Base-by-base conservation (phyloP, 1,139 yeast genomes). In the Candida pseudoviswanathii region DNA sequence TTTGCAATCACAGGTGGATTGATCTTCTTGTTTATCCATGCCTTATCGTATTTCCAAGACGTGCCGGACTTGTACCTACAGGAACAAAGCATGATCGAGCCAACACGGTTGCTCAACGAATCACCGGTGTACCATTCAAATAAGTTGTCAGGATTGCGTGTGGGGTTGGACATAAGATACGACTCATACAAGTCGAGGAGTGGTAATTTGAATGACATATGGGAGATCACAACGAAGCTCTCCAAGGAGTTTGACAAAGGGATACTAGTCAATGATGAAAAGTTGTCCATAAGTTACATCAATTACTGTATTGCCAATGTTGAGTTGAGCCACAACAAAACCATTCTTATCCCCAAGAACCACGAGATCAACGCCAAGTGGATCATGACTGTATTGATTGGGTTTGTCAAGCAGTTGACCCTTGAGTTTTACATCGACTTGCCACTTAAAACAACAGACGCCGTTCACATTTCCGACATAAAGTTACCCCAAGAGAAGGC, bases 121-220 rank as follows among this genome's bases (percentile, higher is more conserved):
- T 80, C 89, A 27, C 86, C 91, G 1, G 69, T 83, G 10, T 81
- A 86, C 61, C 77, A 87, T 55, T 83, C 86, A 43, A 81, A 80
- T 47, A 80, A 84, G 59, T 38, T 78, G 2, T 68, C 78, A 52
- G 85, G 86, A 0, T 70, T 86, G 41, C 73, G 85, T 25, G 81
- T 87, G 1, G 95, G 95, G 0, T 67, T 87, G 45, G 82, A 82
- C 43, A 77, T 87, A 25, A 73, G 88, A 48, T 75, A 75, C 51
- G 75, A 79, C 45, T 84, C 80, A 33, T 86, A 85, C 64, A 83
- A 81, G 58, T 58, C 85, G 22, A 71, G 94, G 55, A 84, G 84
- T 60, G 94, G 94, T 6, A 84, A 82, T 55, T 65, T 86, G 49
- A 77, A 82, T 58, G 95, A 86, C 65, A 64, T 86, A 3, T 86